Percentiles rank a stretch among this genome's conserved stretches.
Conservation (phyloP, 2,329 filamentous ascomycete species). For the Thelonectria olida region DNA sequence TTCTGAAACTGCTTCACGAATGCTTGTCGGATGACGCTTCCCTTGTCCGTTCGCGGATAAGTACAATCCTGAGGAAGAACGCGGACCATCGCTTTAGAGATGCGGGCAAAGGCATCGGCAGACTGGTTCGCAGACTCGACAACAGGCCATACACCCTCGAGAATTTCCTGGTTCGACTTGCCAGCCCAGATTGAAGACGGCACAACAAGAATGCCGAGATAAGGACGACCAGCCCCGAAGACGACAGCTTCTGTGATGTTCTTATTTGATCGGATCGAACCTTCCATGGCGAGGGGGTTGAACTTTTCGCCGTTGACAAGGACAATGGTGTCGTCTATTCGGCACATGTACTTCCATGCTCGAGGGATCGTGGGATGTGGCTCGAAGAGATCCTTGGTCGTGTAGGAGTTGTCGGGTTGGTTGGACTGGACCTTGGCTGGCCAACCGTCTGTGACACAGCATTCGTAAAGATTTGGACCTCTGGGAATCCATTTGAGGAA, state of each 20-base stretch:
- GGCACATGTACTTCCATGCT: conserved; percentile 69
- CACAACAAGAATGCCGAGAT: conserved; percentile 19
- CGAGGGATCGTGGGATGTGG: conserved; percentile 58
- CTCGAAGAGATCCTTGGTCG: conserved; percentile 70
- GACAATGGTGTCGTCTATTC: conserved; percentile 68
- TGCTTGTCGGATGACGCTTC: conserved; percentile 59
- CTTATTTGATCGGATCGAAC: conserved; percentile 54
- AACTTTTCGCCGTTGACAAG: conserved; percentile 75
- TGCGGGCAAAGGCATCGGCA: conserved; percentile 45
- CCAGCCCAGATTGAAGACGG: neutral
- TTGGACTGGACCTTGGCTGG: conserved; percentile 67
- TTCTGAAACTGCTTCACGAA: conserved; percentile 55
- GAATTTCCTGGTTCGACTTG: conserved; percentile 33
- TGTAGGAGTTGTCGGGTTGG: conserved; percentile 66
- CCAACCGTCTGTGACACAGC: conserved; percentile 64
- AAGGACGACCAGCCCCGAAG: conserved; percentile 64
- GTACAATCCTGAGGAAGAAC: conserved; percentile 54
- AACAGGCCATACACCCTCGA: conserved; percentile 46
- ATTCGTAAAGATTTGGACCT: conserved; percentile 52
- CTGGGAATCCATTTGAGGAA: conserved; percentile 21
- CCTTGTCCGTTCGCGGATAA: conserved; percentile 62
- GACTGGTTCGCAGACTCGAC: conserved; percentile 44
- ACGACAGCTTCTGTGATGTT: conserved; percentile 65
- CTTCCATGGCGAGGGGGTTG: conserved; percentile 69
- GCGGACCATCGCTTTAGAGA: conserved; percentile 59